A percentile compares a stretch with the other conserved stretches of the same genome.
These are phyloP conservation scores for Ophiostoma quercus DNA, from an alignment of 2,329 filamentous ascomycete species.

Conservation along the genomic window DNA sequence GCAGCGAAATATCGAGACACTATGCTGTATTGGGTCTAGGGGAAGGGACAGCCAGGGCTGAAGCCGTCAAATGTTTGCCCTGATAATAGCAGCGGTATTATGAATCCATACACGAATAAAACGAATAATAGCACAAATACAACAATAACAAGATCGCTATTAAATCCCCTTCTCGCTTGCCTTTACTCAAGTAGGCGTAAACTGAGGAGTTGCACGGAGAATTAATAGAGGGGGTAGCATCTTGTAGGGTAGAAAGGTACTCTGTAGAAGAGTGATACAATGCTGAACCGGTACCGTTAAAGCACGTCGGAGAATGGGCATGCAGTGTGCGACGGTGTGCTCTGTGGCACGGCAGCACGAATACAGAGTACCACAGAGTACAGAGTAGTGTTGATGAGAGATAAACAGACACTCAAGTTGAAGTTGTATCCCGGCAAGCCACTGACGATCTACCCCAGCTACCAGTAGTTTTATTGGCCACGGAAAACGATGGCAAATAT, in stretches of 20 bases:
- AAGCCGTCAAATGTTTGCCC: background rate
- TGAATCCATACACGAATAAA: too few relatives aligned
- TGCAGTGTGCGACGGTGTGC: background rate
- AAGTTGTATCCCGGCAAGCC: constrained; percentile 7
- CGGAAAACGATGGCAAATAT: background rate
- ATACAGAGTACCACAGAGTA: background rate
- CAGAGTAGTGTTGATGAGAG: too few relatives aligned
- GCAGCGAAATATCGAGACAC: background rate
- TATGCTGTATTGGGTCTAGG: background rate
- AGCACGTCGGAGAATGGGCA: background rate
- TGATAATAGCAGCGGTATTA: background rate
- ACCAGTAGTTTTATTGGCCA: background rate
- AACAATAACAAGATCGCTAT: background rate
- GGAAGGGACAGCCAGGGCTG: constrained; percentile 1
- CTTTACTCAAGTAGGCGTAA: background rate
- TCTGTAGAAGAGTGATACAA: background rate
- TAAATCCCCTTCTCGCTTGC: background rate
- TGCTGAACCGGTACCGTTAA: background rate
- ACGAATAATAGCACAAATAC: background rate
- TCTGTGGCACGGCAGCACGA: background rate
- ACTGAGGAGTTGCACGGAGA: background rate
- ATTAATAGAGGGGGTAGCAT: background rate
- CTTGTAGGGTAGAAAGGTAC: background rate
- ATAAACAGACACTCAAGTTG: background rate
- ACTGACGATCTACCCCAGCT: background rate